Base-by-base conservation (phyloP, 192 early-diverging fungal genomes). In the Entomortierella chlamydospora region DNA sequence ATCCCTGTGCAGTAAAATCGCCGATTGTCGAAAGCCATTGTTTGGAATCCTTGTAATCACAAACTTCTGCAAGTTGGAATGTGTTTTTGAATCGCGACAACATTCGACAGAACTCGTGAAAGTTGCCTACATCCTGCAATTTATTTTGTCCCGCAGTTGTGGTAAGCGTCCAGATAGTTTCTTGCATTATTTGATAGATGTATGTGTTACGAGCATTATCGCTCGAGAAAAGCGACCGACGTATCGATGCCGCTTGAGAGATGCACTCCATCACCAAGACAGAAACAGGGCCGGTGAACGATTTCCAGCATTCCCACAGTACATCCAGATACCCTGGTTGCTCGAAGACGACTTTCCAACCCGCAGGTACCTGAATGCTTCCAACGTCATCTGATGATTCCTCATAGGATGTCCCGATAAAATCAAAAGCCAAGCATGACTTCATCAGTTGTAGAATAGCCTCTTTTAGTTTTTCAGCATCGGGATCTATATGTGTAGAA, bases 61-160 rank as follows among this genome's bases (percentile, higher is more conserved):
- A 84, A 17, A 97, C 87, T 66, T 96, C 95, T 33, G 86, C 73
- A 50, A 95, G 81, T 59, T 94, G 93, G 76, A 94, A 92, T 26
- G 94, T 91, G 39, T 86, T 86, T 83, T 93, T 92, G 72, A 97
- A 92, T 20, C 96, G 83, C 30, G 91, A 89, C 56, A 97, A 83
- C 73, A 96, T 82, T 15, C 95, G 86, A 60, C 93, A 92, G 68
- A 96, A 90, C 72, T 96, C 93, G 62, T 96, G 93, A 82, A 91
- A 95, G 73, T 93, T 95, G 29, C 90, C 87, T 11, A 88, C 83
- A 51, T 97, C 91, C 25, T 88, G 83, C 49, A 96, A 81, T 33
- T 79, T 79, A 30, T 34, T 64, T 65, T 70, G 76, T 7, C 92
- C 90, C 28, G 86, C 76, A 0, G 86, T 85, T 28, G 74, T 73